Evolutionary conservation across 139 green algal genomes (phyloP).

Genomic region (Tetraselmis striata): DNA sequence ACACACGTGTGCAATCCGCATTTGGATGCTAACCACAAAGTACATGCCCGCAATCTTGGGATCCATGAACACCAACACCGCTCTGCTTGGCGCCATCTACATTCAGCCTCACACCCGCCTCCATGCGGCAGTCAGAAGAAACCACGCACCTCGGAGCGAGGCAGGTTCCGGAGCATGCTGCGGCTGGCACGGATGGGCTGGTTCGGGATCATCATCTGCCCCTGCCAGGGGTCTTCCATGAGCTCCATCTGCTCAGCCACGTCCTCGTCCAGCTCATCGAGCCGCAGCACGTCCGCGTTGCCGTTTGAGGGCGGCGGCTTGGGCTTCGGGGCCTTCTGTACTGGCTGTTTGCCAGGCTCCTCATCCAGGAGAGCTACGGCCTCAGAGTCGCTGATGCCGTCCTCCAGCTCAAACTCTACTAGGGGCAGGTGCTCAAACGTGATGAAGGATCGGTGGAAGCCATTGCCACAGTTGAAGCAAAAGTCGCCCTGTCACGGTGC

Average conservation of each 20-base stretch:
- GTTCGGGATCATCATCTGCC: conserved; percentile 59
- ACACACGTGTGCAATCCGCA: too few relatives aligned
- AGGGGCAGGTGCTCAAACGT: conserved; percentile 78
- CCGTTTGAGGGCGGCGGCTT: not conserved
- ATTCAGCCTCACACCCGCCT: too few relatives aligned
- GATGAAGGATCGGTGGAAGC: conserved; percentile 67
- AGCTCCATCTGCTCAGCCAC: conserved; percentile 2
- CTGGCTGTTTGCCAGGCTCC: conserved; percentile 19
- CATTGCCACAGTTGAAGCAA: conserved; percentile 61
- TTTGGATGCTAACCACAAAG: too few relatives aligned
- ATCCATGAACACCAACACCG: too few relatives aligned
- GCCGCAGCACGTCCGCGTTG: conserved; percentile 15
- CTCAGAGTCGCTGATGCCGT: conserved; percentile 52
- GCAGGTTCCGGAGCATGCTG: not conserved
- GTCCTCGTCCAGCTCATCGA: conserved; percentile 13
- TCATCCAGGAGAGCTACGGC: conserved; percentile 14
- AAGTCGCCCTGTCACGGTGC: conserved; percentile 63
- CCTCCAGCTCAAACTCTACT: conserved; percentile 70
- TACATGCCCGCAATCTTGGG: too few relatives aligned
- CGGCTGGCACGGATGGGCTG: conserved; percentile 48
- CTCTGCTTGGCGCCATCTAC: too few relatives aligned
- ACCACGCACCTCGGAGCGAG: not conserved
- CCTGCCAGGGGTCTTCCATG: conserved; percentile 54
- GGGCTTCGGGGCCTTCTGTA: not conserved
- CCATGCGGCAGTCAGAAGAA: too few relatives aligned